These are phyloP conservation scores for Hyaloscypha bicolor DNA, from an alignment of 495 filamentous ascomycete species.

Conservation along the genomic window DNA sequence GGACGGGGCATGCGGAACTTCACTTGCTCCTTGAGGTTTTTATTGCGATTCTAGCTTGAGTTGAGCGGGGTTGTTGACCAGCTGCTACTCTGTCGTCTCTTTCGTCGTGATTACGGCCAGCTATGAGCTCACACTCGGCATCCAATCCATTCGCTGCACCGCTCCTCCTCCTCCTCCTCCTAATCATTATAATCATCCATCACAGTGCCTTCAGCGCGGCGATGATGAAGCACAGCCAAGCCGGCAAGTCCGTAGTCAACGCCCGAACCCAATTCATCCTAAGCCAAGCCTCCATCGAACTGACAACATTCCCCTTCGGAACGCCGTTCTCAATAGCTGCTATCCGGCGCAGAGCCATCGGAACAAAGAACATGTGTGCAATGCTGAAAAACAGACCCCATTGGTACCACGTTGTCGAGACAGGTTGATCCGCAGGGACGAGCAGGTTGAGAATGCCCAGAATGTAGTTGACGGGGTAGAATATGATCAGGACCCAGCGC, in stretches of 20 bases:
- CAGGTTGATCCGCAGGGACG: conserved; percentile 3
- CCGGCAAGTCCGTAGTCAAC: conserved; percentile 13
- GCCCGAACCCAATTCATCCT: conserved; percentile 20
- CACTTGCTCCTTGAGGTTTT: too few species aligned
- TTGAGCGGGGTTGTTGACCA: too few species aligned
- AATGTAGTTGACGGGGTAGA: conserved; percentile 13
- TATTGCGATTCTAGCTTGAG: too few species aligned
- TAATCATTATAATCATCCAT: neutral
- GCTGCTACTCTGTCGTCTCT: too few species aligned
- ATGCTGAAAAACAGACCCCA: conserved; percentile 15
- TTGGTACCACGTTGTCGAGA: conserved; percentile 5
- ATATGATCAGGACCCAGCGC: neutral
- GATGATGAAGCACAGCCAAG: conserved; percentile 11
- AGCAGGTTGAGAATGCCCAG: conserved; percentile 18
- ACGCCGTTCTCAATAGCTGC: conserved; percentile 10
- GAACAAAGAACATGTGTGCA: conserved; percentile 10
- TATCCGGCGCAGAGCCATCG: neutral
- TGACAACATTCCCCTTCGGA: conserved; percentile 10
- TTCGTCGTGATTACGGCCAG: too few species aligned
- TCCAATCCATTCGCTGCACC: too few species aligned
- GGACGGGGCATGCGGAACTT: too few species aligned
- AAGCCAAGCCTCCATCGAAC: conserved; percentile 12
- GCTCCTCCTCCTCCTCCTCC: too few species aligned
- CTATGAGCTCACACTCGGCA: too few species aligned
- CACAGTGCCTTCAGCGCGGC: conserved; percentile 17